Base-by-base conservation (phyloP, 1,284 basidiomycete species). In the Boletus sp. region DNA sequence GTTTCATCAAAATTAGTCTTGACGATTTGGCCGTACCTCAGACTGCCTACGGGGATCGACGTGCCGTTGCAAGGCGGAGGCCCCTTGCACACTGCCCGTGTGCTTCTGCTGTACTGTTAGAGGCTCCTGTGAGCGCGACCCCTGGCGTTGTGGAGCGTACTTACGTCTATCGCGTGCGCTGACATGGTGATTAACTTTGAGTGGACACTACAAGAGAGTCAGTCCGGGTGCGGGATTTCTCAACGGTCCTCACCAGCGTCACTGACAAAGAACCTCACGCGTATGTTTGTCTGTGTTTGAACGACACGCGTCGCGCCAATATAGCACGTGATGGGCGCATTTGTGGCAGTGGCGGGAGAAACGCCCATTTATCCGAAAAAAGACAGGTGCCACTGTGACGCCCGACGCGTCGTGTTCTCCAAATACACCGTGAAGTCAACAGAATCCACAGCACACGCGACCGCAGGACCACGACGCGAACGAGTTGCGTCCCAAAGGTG, bases 41-140 rank as follows among this genome's bases (percentile, higher is more conserved):
- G 65, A 12, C 70, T 72, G 2, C 81, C 84, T 12, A 73, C 62
- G 16, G 72, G 68, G 34, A 89, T 77, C 1, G 59, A 45, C 0
- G 76, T 68, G 19, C 78, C 80, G 29, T 75, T 75, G 65, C 86
- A 88, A 7, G 81, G 77, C 2, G 72, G 54, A 10, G 75, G 73
- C 0, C 80, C 82, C 64, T 82, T 77, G 61, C 86, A 89, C 55
- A 79, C 80, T 2, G 82, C 82, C 44, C 78, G 73, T 8, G 75
- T 71, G 50, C 79, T 84, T 67, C 78, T 84, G 66, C 80, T 83
- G 55, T 89, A 89, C 85, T 88, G 38, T 33, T n/a, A 49, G 22
- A 20, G 22, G 33, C 46, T 36, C 51, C 38, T 48, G 46, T 59
- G 0, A 61, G 44, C 30, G 13, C 12, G 8, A 41, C 12, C 30